Base-by-base conservation (phyloP, 345 rosid species). In the Pelargonium nanum region DNA sequence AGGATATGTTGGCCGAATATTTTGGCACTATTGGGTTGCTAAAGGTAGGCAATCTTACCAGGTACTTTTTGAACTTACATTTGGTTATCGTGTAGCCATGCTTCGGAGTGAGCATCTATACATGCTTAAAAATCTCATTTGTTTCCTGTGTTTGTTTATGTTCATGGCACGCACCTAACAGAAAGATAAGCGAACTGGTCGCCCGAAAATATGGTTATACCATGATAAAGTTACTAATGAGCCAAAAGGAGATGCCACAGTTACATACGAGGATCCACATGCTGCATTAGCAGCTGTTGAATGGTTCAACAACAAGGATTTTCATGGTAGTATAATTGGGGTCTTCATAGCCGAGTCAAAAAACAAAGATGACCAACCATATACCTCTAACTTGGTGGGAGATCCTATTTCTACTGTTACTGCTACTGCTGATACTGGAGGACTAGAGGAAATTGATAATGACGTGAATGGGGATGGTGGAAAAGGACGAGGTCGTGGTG, bases 251-350 rank as follows among this genome's bases (percentile, higher is more conserved):
- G 99, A 93, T 80, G 97, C 99, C 57, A 90, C 97, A 0, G 92
- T 87, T 58, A 90, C 99, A 8, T 93, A 93, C 58, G 99, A 93
- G 73, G 99, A 93, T 19, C 99, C 97, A 7, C 92, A 93, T 73
- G 99, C 99, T 55, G 99, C 97, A 22, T 70, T 72, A 44, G 99
- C 99, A 63, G 99, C 97, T 58, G 89, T 93, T 26, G 99, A 93
- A 57, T 93, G 97, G 99, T 93, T 94, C 61, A 88, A 94, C 72
- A 79, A 86, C 74, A 93, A 93, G 78, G 96, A 88, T 17, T 94
- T 94, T 52, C 99, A 90, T 75, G 99, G 97, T 22, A 86, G 68
- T 68, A 52, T 65, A 0, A 94, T 88, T 57, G 95, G 91, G 32
- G 97, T 90, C 54, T 80, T 79, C 59, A 86, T 93, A 56, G 97